phyloP scores from a whole-genome alignment of 176 grass and related monocot species.

The Oryza brachyantha region DNA sequence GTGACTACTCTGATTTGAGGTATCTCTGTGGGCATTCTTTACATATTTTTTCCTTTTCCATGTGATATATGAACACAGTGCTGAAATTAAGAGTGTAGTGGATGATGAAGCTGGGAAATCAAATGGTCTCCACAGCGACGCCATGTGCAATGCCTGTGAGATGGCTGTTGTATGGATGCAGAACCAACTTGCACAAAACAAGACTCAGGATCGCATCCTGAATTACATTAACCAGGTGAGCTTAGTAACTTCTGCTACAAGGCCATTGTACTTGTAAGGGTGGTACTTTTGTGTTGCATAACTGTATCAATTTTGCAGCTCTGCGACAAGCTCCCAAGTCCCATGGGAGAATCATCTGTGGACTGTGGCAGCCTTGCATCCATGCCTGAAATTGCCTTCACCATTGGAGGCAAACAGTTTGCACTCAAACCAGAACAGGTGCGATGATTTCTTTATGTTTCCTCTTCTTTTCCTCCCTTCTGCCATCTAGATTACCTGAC shows the following conservation, averaged over 20 bases:
- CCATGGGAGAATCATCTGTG: conserved; percentile 93
- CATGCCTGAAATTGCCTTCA: conserved; percentile 68
- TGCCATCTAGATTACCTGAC: background rate
- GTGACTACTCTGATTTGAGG: background rate
- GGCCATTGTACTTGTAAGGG: background rate
- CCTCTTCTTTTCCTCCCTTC: background rate
- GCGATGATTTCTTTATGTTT: background rate
- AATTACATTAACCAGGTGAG: conserved; percentile 75
- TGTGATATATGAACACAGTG: conserved; percentile 28
- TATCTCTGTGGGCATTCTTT: background rate
- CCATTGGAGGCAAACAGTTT: conserved; percentile 70
- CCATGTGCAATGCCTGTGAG: conserved; percentile 92
- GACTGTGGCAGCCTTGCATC: conserved; percentile 60
- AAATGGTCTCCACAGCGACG: conserved; percentile 35
- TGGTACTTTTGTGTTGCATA: background rate
- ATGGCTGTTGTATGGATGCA: conserved; percentile 99
- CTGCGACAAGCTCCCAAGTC: conserved; percentile 78
- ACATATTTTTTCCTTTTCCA: background rate
- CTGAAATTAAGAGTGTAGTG: conserved; percentile 78
- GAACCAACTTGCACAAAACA: conserved; percentile 76
- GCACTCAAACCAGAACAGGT: conserved; percentile 66
- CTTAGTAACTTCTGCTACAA: background rate
- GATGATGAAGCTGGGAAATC: conserved; percentile 41
- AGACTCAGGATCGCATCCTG: conserved; percentile 68
- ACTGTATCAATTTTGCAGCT: conserved; percentile 48